Evolutionary conservation across 169 alveolate genomes (phyloP).

Genomic region (Eimeria acervulina): DNA sequence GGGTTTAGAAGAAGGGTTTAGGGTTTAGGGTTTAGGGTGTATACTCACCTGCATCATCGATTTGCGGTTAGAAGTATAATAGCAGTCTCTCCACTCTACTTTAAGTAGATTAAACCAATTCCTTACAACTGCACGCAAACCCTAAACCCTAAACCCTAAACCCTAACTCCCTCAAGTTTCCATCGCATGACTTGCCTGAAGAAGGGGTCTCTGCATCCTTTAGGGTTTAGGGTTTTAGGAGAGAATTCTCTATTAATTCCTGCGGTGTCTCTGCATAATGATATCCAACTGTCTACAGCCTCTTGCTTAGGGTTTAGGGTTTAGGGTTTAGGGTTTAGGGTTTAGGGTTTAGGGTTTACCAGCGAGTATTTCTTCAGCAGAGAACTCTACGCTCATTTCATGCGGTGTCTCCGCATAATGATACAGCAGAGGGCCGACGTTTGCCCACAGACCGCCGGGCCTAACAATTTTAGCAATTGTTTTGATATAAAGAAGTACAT

Average conservation of each 20-base stretch:
- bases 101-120: constrained; percentile 91
- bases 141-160: constrained; percentile 41
- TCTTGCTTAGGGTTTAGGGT: constrained; percentile 28
- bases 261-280: too few relatives aligned
- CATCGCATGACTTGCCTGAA: too few relatives aligned
- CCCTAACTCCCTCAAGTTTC: constrained; percentile 13
- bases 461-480: constrained; percentile 94
- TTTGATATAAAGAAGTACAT: constrained; percentile 96
- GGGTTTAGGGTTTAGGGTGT: constrained; percentile 2
- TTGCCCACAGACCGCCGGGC: constrained; percentile 98
- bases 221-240: too few relatives aligned
- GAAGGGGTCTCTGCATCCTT: too few relatives aligned
- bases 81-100: constrained; percentile 92
- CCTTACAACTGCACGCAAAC: constrained; percentile 85
- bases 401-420: constrained; percentile 97
- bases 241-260: too few relatives aligned
- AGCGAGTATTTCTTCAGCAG: constrained; percentile 95
- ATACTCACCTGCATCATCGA: constrained; percentile 93
- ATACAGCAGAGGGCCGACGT: constrained; percentile 98
- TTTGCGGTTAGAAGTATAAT: constrained; percentile 92
- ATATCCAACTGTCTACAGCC: too few relatives aligned
- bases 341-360: constrained; percentile 63
- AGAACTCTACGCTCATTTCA: constrained; percentile 95
- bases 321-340: constrained; percentile 44
- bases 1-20: not conserved